These are phyloP conservation scores for Posidonia australis DNA, from an alignment of 106 monocot species.

Conservation along the genomic window DNA sequence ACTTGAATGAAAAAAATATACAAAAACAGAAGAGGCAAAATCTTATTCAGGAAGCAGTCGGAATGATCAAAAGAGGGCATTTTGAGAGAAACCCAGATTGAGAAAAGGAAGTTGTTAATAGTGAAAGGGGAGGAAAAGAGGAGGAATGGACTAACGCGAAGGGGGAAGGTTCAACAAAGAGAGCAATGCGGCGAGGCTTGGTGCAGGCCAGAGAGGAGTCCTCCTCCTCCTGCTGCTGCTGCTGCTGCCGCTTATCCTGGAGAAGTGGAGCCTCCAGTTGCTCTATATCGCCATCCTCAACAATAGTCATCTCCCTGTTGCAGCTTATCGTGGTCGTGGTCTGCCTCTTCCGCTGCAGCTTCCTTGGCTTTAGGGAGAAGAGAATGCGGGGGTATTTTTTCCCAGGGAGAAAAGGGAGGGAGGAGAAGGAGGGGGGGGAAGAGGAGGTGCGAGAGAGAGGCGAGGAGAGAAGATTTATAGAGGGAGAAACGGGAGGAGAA, in stretches of 20 bases:
- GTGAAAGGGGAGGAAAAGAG: background rate
- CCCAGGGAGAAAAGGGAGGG: background rate
- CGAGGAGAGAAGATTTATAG: slow-evolving; percentile 2
- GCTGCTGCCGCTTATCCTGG: no score
- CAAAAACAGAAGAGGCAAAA: no score
- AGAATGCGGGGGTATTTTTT: background rate
- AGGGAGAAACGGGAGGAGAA: background rate
- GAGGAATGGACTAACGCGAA: slow-evolving; percentile 27
- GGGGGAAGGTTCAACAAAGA: slow-evolving; percentile 51
- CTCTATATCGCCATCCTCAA: slow-evolving; percentile 7
- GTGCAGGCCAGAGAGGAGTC: background rate
- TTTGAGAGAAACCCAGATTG: background rate
- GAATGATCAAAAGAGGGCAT: background rate
- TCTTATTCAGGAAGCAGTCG: no score
- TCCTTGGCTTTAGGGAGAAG: no score
- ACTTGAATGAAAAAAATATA: no score
- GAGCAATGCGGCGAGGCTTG: slow-evolving; percentile 26
- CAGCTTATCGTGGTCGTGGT: background rate
- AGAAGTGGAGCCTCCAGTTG: slow-evolving; percentile 10
- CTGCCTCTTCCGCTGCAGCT: background rate
- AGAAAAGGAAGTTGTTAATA: background rate
- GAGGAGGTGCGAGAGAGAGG: background rate
- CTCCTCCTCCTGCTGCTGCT: no score
- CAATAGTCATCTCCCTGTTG: slow-evolving; percentile 8
- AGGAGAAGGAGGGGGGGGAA: slow-evolving; percentile 1